These are phyloP conservation scores for Jimgerdemannia lactiflua DNA, from an alignment of 192 early-diverging fungal genomes.

Conservation along the genomic window DNA sequence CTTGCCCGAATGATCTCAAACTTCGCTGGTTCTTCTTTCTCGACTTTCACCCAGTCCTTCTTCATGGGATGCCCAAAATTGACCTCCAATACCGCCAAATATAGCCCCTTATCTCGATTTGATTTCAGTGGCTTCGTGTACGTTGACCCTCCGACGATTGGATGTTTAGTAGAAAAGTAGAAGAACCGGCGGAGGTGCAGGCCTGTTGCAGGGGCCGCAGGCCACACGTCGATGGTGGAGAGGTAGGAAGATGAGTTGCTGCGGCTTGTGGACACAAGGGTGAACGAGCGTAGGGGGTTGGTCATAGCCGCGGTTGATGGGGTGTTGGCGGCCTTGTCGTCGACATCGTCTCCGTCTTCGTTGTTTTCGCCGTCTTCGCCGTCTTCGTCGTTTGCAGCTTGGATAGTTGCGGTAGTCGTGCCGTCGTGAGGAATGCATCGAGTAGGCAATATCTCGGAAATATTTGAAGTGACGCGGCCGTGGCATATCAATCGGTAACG, in stretches of 20 bases:
- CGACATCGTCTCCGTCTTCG: not conserved
- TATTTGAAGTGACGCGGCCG: slow-evolving; percentile 31
- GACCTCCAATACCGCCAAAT: slow-evolving; percentile 38
- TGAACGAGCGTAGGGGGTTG: slow-evolving; percentile 13
- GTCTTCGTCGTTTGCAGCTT: slow-evolving; percentile 5
- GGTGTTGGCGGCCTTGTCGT: not conserved
- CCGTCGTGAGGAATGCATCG: not conserved
- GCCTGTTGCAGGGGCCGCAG: not conserved
- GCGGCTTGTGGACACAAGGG: slow-evolving; percentile 18
- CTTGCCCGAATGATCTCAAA: slow-evolving; percentile 51
- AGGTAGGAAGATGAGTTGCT: slow-evolving; percentile 33
- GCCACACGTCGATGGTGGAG: not conserved
- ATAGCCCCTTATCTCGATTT: slow-evolving; percentile 58
- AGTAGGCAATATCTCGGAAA: slow-evolving; percentile 11
- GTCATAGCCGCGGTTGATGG: not conserved
- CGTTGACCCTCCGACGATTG: slow-evolving; percentile 54
- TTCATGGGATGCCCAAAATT: slow-evolving; percentile 39
- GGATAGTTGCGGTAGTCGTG: not conserved
- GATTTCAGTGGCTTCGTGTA: slow-evolving; percentile 49
- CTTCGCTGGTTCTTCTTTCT: slow-evolving; percentile 47
- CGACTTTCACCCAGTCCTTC: slow-evolving; percentile 15
- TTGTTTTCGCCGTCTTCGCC: slow-evolving; percentile 1
- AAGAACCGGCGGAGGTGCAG: not conserved
- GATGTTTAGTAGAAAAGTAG: slow-evolving; percentile 24
- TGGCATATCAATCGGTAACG: slow-evolving; percentile 37